These are phyloP conservation scores for Senecio squalidus DNA, from an alignment of 140 eudicot genomes.

Conservation along the genomic window DNA sequence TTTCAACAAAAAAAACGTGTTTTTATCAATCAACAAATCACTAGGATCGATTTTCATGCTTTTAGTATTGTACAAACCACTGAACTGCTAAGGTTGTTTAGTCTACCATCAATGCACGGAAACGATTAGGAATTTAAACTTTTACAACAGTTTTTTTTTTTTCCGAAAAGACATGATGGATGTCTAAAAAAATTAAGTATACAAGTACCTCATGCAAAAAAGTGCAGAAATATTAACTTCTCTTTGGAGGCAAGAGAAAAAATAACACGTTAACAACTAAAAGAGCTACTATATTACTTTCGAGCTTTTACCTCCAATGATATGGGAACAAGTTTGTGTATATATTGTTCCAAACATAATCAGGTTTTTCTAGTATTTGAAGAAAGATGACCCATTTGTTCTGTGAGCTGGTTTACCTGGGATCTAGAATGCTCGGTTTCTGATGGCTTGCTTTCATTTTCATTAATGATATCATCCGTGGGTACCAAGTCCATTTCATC, in stretches of 20 bases:
- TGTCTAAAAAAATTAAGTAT: constrained; percentile 12
- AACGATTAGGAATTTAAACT: background rate
- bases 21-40: background rate
- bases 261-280: background rate
- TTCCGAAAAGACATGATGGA: constrained; percentile 1
- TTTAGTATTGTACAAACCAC: constrained; percentile 1
- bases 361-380: constrained; percentile 39
- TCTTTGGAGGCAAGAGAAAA: background rate
- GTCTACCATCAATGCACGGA: background rate
- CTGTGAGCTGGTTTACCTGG: constrained; percentile 60
- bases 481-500: constrained; percentile 47
- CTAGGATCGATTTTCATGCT: background rate
- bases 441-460: constrained; percentile 27
- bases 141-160: constrained; percentile 2
- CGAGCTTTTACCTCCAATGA: constrained; percentile 16
- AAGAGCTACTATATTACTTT: constrained; percentile 17
- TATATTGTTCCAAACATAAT: constrained; percentile 10
- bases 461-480: constrained; percentile 12
- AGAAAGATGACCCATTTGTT: constrained; percentile 68
- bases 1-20: background rate
- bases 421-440: constrained; percentile 48
- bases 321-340: constrained; percentile 12
- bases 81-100: background rate
- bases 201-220: constrained; percentile 25
- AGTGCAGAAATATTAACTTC: constrained; percentile 15